A percentile compares a stretch with the other conserved stretches of the same genome.
These are phyloP conservation scores for Quillaja saponaria DNA, from an alignment of 306 rosid genomes.

Conservation along the genomic window DNA sequence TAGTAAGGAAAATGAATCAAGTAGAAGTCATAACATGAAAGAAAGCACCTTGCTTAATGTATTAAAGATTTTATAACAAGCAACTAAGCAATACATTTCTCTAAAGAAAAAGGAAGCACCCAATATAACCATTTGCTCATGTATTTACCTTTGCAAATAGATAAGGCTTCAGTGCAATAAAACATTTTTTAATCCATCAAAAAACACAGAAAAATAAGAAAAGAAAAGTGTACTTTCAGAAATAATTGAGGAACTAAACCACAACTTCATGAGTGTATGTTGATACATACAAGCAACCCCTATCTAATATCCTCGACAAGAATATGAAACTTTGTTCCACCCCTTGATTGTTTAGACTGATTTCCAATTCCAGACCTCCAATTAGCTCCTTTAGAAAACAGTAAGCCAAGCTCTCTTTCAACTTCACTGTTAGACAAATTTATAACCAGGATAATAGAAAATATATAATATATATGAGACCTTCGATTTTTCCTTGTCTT, in stretches of 20 bases:
- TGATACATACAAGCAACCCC: constrained; percentile 81
- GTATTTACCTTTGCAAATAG: constrained; percentile 4
- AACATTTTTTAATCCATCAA: no score
- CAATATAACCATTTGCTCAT: background rate
- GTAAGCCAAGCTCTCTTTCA: constrained; percentile 83
- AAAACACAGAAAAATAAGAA: no score
- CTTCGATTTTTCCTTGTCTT: constrained; percentile 92
- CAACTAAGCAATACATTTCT: background rate
- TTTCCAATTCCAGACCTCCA: constrained; percentile 67
- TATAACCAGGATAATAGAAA: constrained; percentile 5
- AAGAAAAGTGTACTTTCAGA: no score
- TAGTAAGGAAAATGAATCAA: constrained; percentile 7
- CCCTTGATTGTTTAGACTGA: constrained; percentile 64
- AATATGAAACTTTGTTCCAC: constrained; percentile 81
- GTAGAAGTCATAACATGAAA: background rate
- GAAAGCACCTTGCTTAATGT: background rate
- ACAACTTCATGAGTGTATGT: background rate
- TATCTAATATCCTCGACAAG: constrained; percentile 94
- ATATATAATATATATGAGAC: constrained; percentile 34
- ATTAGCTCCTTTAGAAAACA: constrained; percentile 80
- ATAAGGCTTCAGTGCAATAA: background rate
- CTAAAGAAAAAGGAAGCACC: background rate
- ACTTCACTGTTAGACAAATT: constrained; percentile 71
- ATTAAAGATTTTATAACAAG: constrained; percentile 3
- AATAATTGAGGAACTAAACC: background rate